Evolutionary conservation across 2,329 filamentous ascomycete species (phyloP).

Genomic region (Elsinoe batatas): DNA sequence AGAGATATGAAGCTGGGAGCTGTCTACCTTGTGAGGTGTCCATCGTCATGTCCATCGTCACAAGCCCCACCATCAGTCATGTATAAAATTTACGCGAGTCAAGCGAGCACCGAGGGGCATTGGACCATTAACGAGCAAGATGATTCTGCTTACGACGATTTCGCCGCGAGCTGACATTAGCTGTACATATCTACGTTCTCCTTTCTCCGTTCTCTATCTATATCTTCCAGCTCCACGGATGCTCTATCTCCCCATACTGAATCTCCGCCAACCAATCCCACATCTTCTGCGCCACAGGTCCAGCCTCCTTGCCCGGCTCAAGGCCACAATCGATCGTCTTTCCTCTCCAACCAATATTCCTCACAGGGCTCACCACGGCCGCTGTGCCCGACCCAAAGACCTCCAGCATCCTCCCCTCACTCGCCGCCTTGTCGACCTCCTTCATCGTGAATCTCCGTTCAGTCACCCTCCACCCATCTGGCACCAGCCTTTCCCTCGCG

Average conservation of each 20-base stretch:
- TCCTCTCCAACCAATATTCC: slow-evolving; percentile 82
- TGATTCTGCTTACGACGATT: too few relatives aligned
- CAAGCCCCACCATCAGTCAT: not conserved
- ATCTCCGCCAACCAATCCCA: slow-evolving; percentile 95
- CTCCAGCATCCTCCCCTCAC: slow-evolving; percentile 80
- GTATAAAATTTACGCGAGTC: slow-evolving; percentile 1
- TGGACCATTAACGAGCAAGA: too few relatives aligned
- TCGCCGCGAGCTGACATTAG: too few relatives aligned
- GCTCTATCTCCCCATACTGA: slow-evolving; percentile 88
- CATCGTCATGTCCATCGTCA: not conserved
- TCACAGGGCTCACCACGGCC: slow-evolving; percentile 82
- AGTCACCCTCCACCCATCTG: slow-evolving; percentile 76
- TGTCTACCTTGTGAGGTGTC: too few relatives aligned
- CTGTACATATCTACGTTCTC: too few relatives aligned
- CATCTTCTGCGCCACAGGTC: slow-evolving; percentile 74
- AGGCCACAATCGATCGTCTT: slow-evolving; percentile 74
- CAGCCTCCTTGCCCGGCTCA: slow-evolving; percentile 71
- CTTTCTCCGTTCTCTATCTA: too few relatives aligned
- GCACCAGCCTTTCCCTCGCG: slow-evolving; percentile 69
- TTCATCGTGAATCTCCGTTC: slow-evolving; percentile 91
- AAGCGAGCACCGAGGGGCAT: not conserved
- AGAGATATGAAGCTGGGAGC: too few relatives aligned
- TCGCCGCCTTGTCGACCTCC: slow-evolving; percentile 69
- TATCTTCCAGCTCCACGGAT: slow-evolving; percentile 67
- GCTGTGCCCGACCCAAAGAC: slow-evolving; percentile 92